phyloP scores from a whole-genome alignment of 2,329 filamentous ascomycete species.

The Aspergillus felis region DNA sequence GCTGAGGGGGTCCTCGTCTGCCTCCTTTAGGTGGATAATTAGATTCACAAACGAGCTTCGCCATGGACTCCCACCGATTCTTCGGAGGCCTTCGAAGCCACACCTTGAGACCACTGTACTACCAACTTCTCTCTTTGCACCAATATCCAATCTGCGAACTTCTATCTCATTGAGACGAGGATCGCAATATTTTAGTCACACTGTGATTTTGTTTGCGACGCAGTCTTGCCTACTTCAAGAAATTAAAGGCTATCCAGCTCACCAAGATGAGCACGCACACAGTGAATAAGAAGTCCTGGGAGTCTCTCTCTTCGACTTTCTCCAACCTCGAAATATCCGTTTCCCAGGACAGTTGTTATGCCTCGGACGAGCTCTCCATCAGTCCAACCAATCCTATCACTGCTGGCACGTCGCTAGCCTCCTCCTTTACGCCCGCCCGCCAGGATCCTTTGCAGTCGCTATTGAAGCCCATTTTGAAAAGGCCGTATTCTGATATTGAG shows the following conservation, averaged over 20 bases:
- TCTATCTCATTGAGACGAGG: not conserved
- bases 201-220: not conserved
- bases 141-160: not conserved
- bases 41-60: slow-evolving; percentile 22
- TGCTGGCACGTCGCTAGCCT: slow-evolving; percentile 17
- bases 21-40: slow-evolving; percentile 25
- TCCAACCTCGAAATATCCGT: slow-evolving; percentile 35
- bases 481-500: slow-evolving; percentile 22
- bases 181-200: not conserved
- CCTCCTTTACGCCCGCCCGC: slow-evolving; percentile 18
- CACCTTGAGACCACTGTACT: slow-evolving; percentile 9
- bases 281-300: slow-evolving; percentile 31
- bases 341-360: slow-evolving; percentile 39
- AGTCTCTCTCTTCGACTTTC: slow-evolving; percentile 35
- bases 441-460: slow-evolving; percentile 20
- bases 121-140: slow-evolving; percentile 3
- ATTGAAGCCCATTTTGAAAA: slow-evolving; percentile 35
- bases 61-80: slow-evolving; percentile 27
- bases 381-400: slow-evolving; percentile 25
- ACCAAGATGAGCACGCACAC: slow-evolving; percentile 25
- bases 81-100: slow-evolving; percentile 32
- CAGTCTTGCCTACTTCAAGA: not conserved
- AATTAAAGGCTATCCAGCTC: slow-evolving; percentile 1
- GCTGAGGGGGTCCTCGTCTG: slow-evolving; percentile 23
- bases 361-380: slow-evolving; percentile 35